Evolutionary conservation across 1,284 basidiomycete genomes (phyloP).

Genomic region (Clitocybe nebularis): DNA sequence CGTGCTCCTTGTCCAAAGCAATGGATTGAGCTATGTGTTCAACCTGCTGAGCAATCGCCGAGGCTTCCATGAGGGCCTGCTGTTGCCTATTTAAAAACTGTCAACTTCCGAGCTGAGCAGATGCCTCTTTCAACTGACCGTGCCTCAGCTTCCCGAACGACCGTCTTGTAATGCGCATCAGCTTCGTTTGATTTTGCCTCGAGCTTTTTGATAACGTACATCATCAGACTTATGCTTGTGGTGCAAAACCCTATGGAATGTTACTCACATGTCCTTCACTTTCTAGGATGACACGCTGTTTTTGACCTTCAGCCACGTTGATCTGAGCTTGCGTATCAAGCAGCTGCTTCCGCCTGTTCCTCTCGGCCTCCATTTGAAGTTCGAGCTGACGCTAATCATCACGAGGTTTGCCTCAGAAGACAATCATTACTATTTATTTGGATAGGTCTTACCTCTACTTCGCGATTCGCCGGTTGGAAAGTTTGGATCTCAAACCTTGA

Average conservation of each 20-base stretch:
- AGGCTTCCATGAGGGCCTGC: slow-evolving; percentile 45
- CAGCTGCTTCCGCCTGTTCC: slow-evolving; percentile 49
- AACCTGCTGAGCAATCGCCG: slow-evolving; percentile 44
- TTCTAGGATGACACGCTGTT: slow-evolving; percentile 48
- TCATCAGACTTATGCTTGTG: background rate
- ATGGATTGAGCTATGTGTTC: slow-evolving; percentile 38
- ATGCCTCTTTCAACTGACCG: slow-evolving; percentile 18
- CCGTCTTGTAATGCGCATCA: slow-evolving; percentile 41
- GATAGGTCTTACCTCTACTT: slow-evolving; percentile 38
- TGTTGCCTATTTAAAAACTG: slow-evolving; percentile 28
- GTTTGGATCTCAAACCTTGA: slow-evolving; percentile 52
- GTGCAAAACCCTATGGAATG: background rate
- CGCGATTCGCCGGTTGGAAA: slow-evolving; percentile 48
- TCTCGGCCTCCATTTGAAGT: slow-evolving; percentile 53
- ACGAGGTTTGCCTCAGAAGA: too few species aligned
- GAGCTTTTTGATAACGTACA: slow-evolving; percentile 22
- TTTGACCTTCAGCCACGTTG: slow-evolving; percentile 52
- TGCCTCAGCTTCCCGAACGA: slow-evolving; percentile 40
- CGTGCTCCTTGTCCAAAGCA: slow-evolving; percentile 21
- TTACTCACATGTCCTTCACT: slow-evolving; percentile 41
- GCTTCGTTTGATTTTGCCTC: slow-evolving; percentile 43
- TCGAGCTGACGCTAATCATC: slow-evolving; percentile 44
- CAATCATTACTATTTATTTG: too few species aligned
- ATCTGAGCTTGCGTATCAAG: slow-evolving; percentile 54
- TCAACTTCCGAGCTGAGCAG: slow-evolving; percentile 7